Base-by-base conservation (phyloP, 345 rosid genomes). In the Triadica sebifera region DNA sequence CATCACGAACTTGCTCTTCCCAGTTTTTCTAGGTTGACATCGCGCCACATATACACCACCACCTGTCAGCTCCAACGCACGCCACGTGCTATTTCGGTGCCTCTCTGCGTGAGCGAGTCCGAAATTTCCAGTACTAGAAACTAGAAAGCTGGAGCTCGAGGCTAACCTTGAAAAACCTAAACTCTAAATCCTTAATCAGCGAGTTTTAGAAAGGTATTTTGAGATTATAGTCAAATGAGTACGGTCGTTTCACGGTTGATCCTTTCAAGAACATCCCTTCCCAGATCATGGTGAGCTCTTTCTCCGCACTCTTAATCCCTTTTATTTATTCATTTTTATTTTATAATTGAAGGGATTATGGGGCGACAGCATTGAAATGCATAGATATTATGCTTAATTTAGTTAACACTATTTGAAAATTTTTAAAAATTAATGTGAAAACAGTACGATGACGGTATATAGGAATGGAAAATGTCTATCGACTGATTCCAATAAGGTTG, bases 401-500 rank as follows among this genome's bases (percentile, higher is more conserved):
- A 1, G 34, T 29, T 29, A 29, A 29, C 34, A 29, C 2, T 29
- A 29, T 29, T 1, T 29, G 2, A 29, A 29, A 29, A 1, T 29
- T 29, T 2, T 56, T 56, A 0, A 39, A 29, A 24, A 12, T 66
- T 66, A 4, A 5, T 12, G 58, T 47, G 34, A 12, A 65, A 56
- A 51, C 15, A 89, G 97, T 79, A 50, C 77, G 17, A 73, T 83
- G 12, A 74, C 83, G 59, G 84, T 81, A 0, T 79, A 82, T 8
- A 46, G 71, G 70, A 82, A 77, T 25, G 82, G 82, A 67, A 91
- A 97, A 77, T 82, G 71, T 84, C 76, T 89, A 39, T 84, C 96
- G 0, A 88, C 89, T 6, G 94, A 90, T 65, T 90, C 97, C 49
- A 84, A 81, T 76, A 91, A 90, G 88, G 84, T 87, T 7, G 97